Conservation (phyloP, 192 early-diverging fungal species). For the Coemansia sp. region DNA sequence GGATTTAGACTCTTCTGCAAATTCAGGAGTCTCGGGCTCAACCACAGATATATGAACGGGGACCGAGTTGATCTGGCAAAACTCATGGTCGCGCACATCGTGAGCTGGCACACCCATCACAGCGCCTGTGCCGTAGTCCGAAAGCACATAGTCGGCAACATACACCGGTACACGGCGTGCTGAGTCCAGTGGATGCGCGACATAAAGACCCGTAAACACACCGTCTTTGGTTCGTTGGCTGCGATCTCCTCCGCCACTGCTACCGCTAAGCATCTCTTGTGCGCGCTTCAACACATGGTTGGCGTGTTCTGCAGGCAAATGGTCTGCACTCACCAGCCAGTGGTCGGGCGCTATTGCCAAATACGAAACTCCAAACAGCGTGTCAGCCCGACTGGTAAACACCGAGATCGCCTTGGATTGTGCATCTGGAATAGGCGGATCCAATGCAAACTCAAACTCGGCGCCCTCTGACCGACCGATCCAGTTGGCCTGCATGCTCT, state of each 20-base stretch:
- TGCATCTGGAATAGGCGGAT: background rate
- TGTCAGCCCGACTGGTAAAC: slow-evolving; percentile 80
- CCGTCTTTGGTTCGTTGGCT: slow-evolving; percentile 34
- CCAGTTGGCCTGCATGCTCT: slow-evolving; percentile 89
- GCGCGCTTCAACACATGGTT: slow-evolving; percentile 18
- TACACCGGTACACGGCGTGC: slow-evolving; percentile 64
- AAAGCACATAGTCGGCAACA: slow-evolving; percentile 70
- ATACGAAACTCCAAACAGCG: slow-evolving; percentile 72
- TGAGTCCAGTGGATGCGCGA: slow-evolving; percentile 60
- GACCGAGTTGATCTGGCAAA: slow-evolving; percentile 59
- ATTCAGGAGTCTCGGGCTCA: slow-evolving; percentile 13
- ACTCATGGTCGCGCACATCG: slow-evolving; percentile 72
- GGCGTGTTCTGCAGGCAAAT: slow-evolving; percentile 15
- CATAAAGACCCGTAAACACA: slow-evolving; percentile 64
- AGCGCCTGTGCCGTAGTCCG: slow-evolving; percentile 77
- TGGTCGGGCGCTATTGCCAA: slow-evolving; percentile 69
- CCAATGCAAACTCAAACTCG: slow-evolving; percentile 62
- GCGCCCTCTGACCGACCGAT: slow-evolving; percentile 86
- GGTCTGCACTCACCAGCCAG: slow-evolving; percentile 42
- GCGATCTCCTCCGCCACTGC: slow-evolving; percentile 20
- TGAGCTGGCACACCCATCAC: slow-evolving; percentile 88
- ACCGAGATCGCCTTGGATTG: slow-evolving; percentile 52
- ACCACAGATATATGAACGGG: slow-evolving; percentile 49
- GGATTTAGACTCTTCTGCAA: no score
- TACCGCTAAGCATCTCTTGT: slow-evolving; percentile 12